Conservation (phyloP, 805 yeast species). For the Torulaspora indica region DNA sequence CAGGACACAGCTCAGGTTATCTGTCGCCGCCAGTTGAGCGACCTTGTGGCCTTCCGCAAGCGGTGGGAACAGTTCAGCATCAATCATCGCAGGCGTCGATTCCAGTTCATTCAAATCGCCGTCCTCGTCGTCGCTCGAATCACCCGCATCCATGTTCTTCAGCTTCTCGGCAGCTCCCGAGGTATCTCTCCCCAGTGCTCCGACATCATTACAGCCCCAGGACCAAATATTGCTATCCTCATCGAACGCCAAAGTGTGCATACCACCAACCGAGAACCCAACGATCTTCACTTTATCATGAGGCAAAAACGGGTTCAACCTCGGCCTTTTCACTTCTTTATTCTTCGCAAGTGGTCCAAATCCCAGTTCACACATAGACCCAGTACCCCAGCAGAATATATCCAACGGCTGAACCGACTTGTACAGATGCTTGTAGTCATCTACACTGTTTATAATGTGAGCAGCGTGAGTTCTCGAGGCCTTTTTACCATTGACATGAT, state of each 20-base stretch:
- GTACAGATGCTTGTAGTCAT: conserved; percentile 36
- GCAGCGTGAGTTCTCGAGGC: conserved; percentile 23
- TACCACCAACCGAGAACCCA: conserved; percentile 91
- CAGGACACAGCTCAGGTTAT: conserved; percentile 78
- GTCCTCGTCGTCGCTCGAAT: conserved; percentile 60
- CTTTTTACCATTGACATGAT: conserved; percentile 14
- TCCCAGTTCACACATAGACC: conserved; percentile 96
- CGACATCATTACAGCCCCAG: conserved; percentile 96
- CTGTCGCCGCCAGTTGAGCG: conserved; percentile 86
- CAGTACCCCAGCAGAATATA: conserved; percentile 92
- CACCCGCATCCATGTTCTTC: conserved; percentile 61
- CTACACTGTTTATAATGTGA: conserved; percentile 30
- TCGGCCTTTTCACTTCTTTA: conserved; percentile 92
- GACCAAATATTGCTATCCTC: conserved; percentile 80
- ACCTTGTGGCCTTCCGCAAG: conserved; percentile 45
- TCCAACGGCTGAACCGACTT: conserved; percentile 48
- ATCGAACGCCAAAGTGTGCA: conserved; percentile 86
- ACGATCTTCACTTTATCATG: conserved; percentile 65
- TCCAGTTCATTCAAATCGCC: conserved; percentile 86
- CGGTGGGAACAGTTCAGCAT: conserved; percentile 59
- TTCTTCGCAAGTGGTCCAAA: conserved; percentile 92
- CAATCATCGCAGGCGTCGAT: conserved; percentile 77
- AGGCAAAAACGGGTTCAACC: conserved; percentile 74
- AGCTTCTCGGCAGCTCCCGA: conserved; percentile 58
- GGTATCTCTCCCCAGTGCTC: conserved; percentile 85